These are phyloP conservation scores for Fusarium metavorans DNA, from an alignment of 2,329 filamentous ascomycete species.

Conservation along the genomic window DNA sequence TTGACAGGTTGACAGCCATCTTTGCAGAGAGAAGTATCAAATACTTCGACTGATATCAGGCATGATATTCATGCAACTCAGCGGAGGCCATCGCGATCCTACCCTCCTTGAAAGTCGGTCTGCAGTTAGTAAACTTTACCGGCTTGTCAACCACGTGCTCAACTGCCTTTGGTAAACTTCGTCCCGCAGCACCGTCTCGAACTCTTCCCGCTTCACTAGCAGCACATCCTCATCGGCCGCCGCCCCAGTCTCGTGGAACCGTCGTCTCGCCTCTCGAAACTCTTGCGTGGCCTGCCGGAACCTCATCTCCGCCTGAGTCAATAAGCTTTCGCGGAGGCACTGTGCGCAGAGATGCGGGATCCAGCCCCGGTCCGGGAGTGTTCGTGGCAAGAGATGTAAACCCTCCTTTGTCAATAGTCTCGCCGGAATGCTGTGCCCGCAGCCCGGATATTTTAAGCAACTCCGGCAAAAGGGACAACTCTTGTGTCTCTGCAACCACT, in stretches of 20 bases:
- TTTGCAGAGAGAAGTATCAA: slow-evolving; percentile 18
- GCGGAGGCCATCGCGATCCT: neutral
- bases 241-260: slow-evolving; percentile 23
- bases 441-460: slow-evolving; percentile 43
- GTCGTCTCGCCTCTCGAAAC: slow-evolving; percentile 27
- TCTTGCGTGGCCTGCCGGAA: slow-evolving; percentile 20
- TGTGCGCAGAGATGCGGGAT: slow-evolving; percentile 41
- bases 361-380: slow-evolving; percentile 47
- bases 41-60: slow-evolving; percentile 17
- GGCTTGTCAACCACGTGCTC: slow-evolving; percentile 42
- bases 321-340: slow-evolving; percentile 28
- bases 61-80: slow-evolving; percentile 2
- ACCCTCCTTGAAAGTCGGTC: slow-evolving; percentile 2
- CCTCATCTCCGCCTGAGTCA: slow-evolving; percentile 16
- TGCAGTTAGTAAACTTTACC: slow-evolving; percentile 24
- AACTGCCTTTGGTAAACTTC: slow-evolving; percentile 37
- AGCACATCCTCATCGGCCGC: slow-evolving; percentile 26
- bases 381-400: slow-evolving; percentile 50
- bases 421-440: slow-evolving; percentile 45
- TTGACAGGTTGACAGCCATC: slow-evolving; percentile 11
- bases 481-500: slow-evolving; percentile 41
- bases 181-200: slow-evolving; percentile 38
- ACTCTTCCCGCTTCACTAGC: slow-evolving; percentile 27
- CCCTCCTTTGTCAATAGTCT: slow-evolving; percentile 45
- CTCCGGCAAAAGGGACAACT: slow-evolving; percentile 53